phyloP scores from a whole-genome alignment of 75 land plant genomes.

The Cunninghamia lanceolata region DNA sequence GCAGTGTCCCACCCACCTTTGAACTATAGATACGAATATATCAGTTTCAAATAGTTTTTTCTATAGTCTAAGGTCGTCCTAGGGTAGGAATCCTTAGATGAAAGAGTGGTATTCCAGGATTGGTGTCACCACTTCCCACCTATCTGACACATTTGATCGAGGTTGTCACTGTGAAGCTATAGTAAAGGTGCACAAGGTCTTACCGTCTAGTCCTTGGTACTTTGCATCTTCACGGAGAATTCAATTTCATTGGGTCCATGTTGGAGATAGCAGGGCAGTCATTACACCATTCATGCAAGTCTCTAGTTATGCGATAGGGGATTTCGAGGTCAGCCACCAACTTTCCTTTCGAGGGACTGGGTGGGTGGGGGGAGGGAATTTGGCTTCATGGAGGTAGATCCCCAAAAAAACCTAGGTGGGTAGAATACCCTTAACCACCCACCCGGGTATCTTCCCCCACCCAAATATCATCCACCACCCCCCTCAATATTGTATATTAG shows the following conservation, averaged over 20 bases:
- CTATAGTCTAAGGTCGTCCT: not conserved
- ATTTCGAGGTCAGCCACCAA: too few relatives aligned
- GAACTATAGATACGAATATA: not conserved
- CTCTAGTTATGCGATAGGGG: not conserved
- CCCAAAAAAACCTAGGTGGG: too few relatives aligned
- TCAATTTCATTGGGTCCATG: slow-evolving; percentile 6
- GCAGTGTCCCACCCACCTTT: not conserved
- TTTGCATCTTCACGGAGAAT: not conserved
- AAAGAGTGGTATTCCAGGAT: not conserved
- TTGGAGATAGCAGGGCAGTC: not conserved
- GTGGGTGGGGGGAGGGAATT: too few relatives aligned
- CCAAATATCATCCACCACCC: too few relatives aligned
- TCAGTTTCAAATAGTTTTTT: too few relatives aligned
- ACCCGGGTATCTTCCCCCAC: too few relatives aligned
- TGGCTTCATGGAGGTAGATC: too few relatives aligned
- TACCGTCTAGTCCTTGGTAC: not conserved
- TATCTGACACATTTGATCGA: not conserved
- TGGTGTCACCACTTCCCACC: too few relatives aligned
- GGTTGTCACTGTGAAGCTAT: not conserved
- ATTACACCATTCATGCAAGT: not conserved
- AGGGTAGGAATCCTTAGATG: not conserved
- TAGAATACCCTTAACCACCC: too few relatives aligned
- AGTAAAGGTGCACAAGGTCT: slow-evolving; percentile 5
- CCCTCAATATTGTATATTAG: too few relatives aligned
- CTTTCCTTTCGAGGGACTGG: too few relatives aligned